Conservation (phyloP, 2,329 filamentous ascomycete species). For the Pseudocercospora macadamiae region DNA sequence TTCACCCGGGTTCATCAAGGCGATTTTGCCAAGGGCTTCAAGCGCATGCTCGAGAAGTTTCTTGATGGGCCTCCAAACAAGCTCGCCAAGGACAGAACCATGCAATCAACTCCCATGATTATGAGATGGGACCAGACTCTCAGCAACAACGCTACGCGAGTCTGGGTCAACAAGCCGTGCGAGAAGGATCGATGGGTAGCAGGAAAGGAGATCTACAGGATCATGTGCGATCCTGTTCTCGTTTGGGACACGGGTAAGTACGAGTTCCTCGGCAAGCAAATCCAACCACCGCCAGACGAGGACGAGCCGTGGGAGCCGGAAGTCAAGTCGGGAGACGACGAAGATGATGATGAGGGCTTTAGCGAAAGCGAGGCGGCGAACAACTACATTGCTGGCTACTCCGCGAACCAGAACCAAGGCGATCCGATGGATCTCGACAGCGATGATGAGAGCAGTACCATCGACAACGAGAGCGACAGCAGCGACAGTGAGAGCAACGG, state of each 20-base stretch:
- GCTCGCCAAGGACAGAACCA: background rate
- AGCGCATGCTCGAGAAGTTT: background rate
- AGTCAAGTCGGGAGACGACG: background rate
- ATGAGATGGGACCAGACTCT: constrained; percentile 3
- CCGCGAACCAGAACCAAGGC: no score
- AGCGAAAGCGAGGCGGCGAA: no score
- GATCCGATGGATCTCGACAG: background rate
- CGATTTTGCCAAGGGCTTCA: constrained; percentile 7
- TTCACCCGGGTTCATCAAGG: background rate
- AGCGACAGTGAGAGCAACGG: no score
- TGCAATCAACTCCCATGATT: constrained; percentile 9
- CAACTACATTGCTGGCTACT: no score
- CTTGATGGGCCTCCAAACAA: background rate
- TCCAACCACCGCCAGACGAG: constrained; percentile 2
- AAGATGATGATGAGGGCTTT: constrained; percentile 8
- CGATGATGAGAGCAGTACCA: background rate
- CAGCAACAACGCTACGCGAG: constrained; percentile 1
- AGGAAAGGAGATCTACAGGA: background rate
- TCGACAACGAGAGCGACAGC: background rate
- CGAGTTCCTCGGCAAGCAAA: constrained; percentile 6
- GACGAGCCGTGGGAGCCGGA: background rate
- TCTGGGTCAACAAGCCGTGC: constrained; percentile 10
- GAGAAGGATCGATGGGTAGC: background rate
- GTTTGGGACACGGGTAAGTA: background rate
- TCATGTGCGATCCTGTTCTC: constrained; percentile 5